Evolutionary conservation across 805 yeast genomes (phyloP), one percentile per base, ranked within the genome.

Genomic region (Wickerhamomyces chaumierensis): DNA sequence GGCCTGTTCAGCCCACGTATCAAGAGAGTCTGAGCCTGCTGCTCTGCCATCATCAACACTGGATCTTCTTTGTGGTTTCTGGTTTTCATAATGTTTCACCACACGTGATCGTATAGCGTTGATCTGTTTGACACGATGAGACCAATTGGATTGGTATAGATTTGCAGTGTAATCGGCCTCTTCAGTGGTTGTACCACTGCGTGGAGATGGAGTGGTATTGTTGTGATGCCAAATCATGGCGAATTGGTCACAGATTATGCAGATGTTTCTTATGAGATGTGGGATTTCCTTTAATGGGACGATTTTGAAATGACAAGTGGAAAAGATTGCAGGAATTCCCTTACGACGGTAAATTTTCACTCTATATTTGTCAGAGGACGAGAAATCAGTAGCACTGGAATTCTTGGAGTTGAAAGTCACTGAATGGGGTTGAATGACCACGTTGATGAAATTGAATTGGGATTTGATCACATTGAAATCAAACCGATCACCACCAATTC

Each of bases 361-460:
- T 46, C 71, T 73, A 61, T 66, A 84, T 37, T 52, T 59, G 62
- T 35, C 50, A 49, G 41, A 55, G 42, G 23, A 21, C 9, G 23
- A 21, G 23, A 6, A 6, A 9, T 9, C 23, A 21, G 23, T 21
- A 21, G 40, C 38, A n/a, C n/a, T n/a, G n/a, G n/a, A n/a, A 18
- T 28, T 36, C 19, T 36, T 36, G 17, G 40, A 33, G n/a, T 43
- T 23, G 23, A 43, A 44, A 2, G 57, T 48, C 36, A 48, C 31
- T 42, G 71, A 49, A 38, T 71, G 76, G 0, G 94, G 94, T 5
- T 78, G 67, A 20, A 86, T 74, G 29, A 84, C 94, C 44, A 86
- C 74, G 47, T 80, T 82, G 54, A 87, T 66, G 55, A 85, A 85
- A 48, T 81, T 85, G 66, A 86, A 86, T 58, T 86, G 95, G 12